These are phyloP conservation scores for Plicaturopsis crispa DNA, from an alignment of 768 basidiomycete genomes.

Conservation along the genomic window DNA sequence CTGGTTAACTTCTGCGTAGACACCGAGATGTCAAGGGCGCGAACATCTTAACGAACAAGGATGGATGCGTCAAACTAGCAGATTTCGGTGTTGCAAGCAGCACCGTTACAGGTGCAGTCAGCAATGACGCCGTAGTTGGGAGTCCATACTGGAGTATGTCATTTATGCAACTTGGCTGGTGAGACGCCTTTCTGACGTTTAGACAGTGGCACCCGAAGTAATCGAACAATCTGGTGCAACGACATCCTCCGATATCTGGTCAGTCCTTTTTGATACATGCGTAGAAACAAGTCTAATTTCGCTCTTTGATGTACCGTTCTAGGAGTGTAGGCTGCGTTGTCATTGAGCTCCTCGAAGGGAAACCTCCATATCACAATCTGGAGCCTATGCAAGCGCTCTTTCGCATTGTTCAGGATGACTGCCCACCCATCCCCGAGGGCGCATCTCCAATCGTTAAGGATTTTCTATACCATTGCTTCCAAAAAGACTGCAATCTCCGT, in stretches of 20 bases:
- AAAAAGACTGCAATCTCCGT: conserved; percentile 93
- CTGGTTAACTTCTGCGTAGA: no score
- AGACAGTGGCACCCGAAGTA: conserved; percentile 92
- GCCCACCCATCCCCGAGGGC: conserved; percentile 92
- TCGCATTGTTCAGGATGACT: conserved; percentile 97
- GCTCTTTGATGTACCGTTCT: conserved; percentile 4
- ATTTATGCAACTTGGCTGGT: background rate
- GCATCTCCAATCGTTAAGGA: conserved; percentile 94
- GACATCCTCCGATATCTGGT: conserved; percentile 96
- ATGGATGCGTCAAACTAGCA: conserved; percentile 96
- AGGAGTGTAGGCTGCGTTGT: conserved; percentile 95
- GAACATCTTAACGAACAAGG: conserved; percentile 97
- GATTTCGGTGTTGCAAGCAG: conserved; percentile 95
- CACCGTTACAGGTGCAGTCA: conserved; percentile 64
- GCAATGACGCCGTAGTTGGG: conserved; percentile 90
- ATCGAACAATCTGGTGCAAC: conserved; percentile 98
- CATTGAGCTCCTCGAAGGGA: conserved; percentile 77
- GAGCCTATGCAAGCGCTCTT: conserved; percentile 99
- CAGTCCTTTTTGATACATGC: conserved; percentile 17
- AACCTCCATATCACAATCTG: conserved; percentile 91
- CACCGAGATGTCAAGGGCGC: conserved; percentile 99
- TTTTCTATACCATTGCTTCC: conserved; percentile 95
- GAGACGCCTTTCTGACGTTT: background rate
- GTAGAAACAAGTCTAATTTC: background rate
- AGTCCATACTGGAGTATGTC: conserved; percentile 96